These are phyloP conservation scores for Sodiomyces alkalinus DNA, from an alignment of 2,329 filamentous ascomycete species.

Conservation along the genomic window DNA sequence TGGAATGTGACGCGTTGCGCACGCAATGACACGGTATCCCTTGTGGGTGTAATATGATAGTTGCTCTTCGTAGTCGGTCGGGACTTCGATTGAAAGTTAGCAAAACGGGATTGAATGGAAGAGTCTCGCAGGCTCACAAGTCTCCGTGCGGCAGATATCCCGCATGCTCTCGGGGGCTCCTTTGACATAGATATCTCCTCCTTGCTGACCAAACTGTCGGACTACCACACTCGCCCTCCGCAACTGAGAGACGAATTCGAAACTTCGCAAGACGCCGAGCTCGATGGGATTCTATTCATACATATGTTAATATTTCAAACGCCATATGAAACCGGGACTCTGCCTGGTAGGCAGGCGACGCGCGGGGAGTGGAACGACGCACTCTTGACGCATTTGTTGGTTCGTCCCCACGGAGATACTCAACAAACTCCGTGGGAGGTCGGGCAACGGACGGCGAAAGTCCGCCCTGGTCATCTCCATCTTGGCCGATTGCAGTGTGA, in stretches of 20 bases:
- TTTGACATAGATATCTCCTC: constrained; percentile 84
- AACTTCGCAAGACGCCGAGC: constrained; percentile 77
- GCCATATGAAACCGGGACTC: no score
- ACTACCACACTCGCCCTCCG: constrained; percentile 88
- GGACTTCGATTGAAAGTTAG: constrained; percentile 40
- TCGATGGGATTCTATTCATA: constrained; percentile 45
- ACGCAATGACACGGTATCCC: constrained; percentile 92
- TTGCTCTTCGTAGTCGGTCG: constrained; percentile 77
- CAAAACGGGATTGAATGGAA: not conserved
- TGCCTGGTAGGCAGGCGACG: no score
- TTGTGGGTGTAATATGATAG: constrained; percentile 86
- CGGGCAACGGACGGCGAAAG: constrained; percentile 80
- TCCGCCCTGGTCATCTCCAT: constrained; percentile 60
- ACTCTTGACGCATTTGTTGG: no score
- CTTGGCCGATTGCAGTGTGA: constrained; percentile 45
- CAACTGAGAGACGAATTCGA: constrained; percentile 90
- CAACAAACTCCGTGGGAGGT: constrained; percentile 44
- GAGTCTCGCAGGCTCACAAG: constrained; percentile 48
- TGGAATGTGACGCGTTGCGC: constrained; percentile 74
- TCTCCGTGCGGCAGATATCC: constrained; percentile 75
- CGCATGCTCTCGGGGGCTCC: constrained; percentile 94
- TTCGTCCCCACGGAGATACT: constrained; percentile 39
- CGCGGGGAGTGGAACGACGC: no score
- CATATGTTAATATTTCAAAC: constrained; percentile 6
- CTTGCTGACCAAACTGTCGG: constrained; percentile 69